phyloP scores from a whole-genome alignment of 768 basidiomycete species.

The Suillus plorans region DNA sequence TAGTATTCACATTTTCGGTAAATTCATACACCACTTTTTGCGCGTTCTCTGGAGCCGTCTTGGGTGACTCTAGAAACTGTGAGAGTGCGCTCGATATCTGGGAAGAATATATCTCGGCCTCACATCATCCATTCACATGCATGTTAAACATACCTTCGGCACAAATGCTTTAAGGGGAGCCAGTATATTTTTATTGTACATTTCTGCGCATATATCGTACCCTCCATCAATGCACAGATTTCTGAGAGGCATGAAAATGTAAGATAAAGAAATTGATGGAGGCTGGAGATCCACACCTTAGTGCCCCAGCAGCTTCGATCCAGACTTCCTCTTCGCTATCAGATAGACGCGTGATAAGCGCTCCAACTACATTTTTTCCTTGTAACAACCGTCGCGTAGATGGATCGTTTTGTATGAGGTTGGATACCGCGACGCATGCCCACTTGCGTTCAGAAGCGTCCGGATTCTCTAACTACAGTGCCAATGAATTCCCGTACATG shows the following conservation, averaged over 20 bases:
- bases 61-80: constrained; percentile 61
- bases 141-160: constrained; percentile 57
- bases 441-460: constrained; percentile 86
- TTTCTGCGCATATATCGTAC: constrained; percentile 92
- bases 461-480: constrained; percentile 64
- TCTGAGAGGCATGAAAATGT: constrained; percentile 38
- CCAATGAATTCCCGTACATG: constrained; percentile 4
- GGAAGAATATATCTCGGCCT: background rate
- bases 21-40: constrained; percentile 82
- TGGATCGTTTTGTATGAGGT: constrained; percentile 92
- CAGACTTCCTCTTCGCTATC: constrained; percentile 91
- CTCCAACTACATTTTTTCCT: constrained; percentile 87
- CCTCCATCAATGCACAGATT: constrained; percentile 96
- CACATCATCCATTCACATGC: background rate
- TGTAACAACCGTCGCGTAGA: constrained; percentile 88
- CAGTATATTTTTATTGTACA: constrained; percentile 95
- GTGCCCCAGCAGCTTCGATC: constrained; percentile 84
- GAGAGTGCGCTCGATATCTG: constrained; percentile 77
- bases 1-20: constrained; percentile 90
- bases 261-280: constrained; percentile 10
- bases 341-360: constrained; percentile 81
- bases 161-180: constrained; percentile 73
- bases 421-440: constrained; percentile 96
- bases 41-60: constrained; percentile 64
- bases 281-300: constrained; percentile 52